phyloP scores from a whole-genome alignment of 2,329 filamentous ascomycete species.

The Hypomyces rosellus region DNA sequence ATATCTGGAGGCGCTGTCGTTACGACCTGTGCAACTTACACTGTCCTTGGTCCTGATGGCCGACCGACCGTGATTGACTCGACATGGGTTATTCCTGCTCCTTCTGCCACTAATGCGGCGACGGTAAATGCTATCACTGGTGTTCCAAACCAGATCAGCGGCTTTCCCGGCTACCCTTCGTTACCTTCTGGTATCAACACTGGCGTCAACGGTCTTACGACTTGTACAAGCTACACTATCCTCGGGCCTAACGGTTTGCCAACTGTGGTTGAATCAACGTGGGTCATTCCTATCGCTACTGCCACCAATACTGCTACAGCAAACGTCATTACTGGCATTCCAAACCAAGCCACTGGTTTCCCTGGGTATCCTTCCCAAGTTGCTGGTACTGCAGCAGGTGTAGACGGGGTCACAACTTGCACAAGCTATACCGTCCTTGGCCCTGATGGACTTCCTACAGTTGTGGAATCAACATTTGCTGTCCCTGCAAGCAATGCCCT shows the following conservation, averaged over 20 bases:
- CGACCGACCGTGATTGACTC: conserved; percentile 9
- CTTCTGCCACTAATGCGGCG: conserved; percentile 1
- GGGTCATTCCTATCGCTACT: conserved; percentile 20
- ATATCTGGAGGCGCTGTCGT: neutral
- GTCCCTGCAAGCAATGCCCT: conserved; percentile 17
- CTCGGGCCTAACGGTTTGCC: conserved; percentile 25
- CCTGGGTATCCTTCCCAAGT: conserved; percentile 11
- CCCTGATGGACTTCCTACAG: conserved; percentile 21
- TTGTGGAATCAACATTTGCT: conserved; percentile 26
- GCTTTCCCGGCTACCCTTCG: neutral
- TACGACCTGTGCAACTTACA: conserved; percentile 4
- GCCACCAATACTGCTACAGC: conserved; percentile 3
- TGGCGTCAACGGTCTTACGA: conserved; percentile 15
- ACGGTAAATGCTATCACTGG: neutral
- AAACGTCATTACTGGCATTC: neutral
- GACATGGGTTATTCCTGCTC: conserved; percentile 20
- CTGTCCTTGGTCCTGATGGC: conserved; percentile 10
- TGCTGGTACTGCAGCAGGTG: conserved; percentile 11
- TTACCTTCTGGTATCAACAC: conserved; percentile 5
- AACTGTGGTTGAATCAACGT: conserved; percentile 29
- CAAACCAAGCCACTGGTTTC: conserved; percentile 1
- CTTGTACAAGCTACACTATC: conserved; percentile 22
- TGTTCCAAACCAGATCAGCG: neutral
- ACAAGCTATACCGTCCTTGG: conserved; percentile 26
- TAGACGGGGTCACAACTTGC: conserved; percentile 16